A percentile compares a stretch with the other conserved stretches of the same genome.
Conservation (phyloP, 768 basidiomycete genomes). For the Kwoniella shandongensis region DNA sequence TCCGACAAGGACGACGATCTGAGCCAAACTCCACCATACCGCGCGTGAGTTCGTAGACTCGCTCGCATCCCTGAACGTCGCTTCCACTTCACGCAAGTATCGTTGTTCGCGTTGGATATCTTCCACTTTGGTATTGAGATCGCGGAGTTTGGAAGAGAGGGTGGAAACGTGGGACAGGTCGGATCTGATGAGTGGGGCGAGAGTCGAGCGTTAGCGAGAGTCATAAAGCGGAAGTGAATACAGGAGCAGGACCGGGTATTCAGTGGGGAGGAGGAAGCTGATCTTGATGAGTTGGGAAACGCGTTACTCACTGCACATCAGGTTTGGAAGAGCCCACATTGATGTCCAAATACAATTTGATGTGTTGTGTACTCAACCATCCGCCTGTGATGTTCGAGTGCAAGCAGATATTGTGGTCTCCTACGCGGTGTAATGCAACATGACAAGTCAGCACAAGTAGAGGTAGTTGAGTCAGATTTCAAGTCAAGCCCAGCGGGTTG, state of each 20-base stretch:
- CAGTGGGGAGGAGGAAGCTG: too few relatives aligned
- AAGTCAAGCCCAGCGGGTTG: too few relatives aligned
- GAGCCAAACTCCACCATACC: conserved; percentile 88
- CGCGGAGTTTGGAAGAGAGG: conserved; percentile 65
- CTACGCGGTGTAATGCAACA: conserved; percentile 47
- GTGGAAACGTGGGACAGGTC: conserved; percentile 52
- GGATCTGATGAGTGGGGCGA: conserved; percentile 22
- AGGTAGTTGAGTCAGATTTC: too few relatives aligned
- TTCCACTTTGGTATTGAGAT: conserved; percentile 88
- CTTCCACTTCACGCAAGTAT: conserved; percentile 94
- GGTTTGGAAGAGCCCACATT: conserved; percentile 83
- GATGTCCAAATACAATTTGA: conserved; percentile 91
- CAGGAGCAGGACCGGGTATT: not conserved
- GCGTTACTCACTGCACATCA: conserved; percentile 65
- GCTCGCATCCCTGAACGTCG: conserved; percentile 81
- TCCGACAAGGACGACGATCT: conserved; percentile 76
- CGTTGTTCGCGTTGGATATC: conserved; percentile 94
- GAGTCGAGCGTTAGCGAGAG: not conserved
- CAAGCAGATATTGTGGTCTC: conserved; percentile 96
- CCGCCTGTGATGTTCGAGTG: conserved; percentile 82
- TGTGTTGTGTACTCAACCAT: conserved; percentile 75
- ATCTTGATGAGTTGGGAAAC: not conserved
- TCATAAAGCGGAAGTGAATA: not conserved
- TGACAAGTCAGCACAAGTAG: not conserved
- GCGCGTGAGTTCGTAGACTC: conserved; percentile 88